These are phyloP conservation scores for Theileria luwenshuni DNA, from an alignment of 169 alveolate genomes.

Conservation along the genomic window DNA sequence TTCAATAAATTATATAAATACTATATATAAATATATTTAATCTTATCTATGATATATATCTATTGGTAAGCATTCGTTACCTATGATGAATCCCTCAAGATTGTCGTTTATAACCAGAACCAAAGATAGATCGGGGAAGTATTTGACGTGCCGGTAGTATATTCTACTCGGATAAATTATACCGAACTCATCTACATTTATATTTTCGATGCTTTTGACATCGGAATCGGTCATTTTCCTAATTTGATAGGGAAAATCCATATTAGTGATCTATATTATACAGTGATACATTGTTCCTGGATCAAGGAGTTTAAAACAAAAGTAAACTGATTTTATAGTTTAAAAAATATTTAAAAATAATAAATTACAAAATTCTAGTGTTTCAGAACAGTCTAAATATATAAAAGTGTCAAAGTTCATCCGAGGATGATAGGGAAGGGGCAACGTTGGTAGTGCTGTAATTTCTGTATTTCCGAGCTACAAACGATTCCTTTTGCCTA, in stretches of 20 bases:
- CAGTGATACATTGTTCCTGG: no score
- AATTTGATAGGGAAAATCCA: not conserved
- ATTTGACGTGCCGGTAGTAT: slow-evolving; percentile 33
- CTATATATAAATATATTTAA: no score
- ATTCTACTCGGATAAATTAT: slow-evolving; percentile 38
- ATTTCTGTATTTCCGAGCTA: slow-evolving; percentile 54
- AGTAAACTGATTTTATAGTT: not conserved
- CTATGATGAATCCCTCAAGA: slow-evolving; percentile 59
- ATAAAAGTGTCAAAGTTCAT: not conserved
- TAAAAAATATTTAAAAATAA: not conserved
- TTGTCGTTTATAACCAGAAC: slow-evolving; percentile 49
- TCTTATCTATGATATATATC: not conserved
- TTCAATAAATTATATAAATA: no score
- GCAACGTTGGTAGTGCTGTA: slow-evolving; percentile 27
- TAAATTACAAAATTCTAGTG: not conserved
- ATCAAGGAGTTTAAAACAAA: slow-evolving; percentile 2
- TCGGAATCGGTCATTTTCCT: slow-evolving; percentile 54
- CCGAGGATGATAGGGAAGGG: slow-evolving; percentile 12
- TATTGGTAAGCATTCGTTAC: slow-evolving; percentile 5
- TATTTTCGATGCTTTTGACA: slow-evolving; percentile 40
- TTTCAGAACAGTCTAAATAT: no score
- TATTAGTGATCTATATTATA: not conserved
- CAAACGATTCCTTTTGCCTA: slow-evolving; percentile 49
- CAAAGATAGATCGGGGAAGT: slow-evolving; percentile 45
- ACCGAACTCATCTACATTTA: slow-evolving; percentile 47